A percentile compares a stretch with the other conserved stretches of the same genome.
phyloP scores from a whole-genome alignment of 495 filamentous ascomycete species.

The Pyrenula aspistea region DNA sequence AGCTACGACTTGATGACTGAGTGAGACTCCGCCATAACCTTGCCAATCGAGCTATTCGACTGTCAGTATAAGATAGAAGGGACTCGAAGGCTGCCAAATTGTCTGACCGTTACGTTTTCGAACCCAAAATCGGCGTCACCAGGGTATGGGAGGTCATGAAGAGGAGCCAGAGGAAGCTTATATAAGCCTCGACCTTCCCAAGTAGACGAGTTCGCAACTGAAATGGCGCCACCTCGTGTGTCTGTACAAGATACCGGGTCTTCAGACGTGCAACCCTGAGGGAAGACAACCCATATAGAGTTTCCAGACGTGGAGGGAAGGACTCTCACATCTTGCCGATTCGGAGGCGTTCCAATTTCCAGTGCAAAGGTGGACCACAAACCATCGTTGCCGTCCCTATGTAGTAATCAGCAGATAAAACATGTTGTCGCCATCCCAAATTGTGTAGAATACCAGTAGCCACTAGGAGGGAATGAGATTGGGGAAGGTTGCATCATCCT shows the following conservation, averaged over 20 bases:
- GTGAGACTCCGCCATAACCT: slow-evolving; percentile 3
- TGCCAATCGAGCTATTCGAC: slow-evolving; percentile 1
- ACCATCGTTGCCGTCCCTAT: slow-evolving; percentile 25
- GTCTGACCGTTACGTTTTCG: slow-evolving; percentile 16
- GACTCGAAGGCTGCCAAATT: too few species aligned
- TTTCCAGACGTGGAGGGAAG: slow-evolving; percentile 17
- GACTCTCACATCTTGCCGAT: slow-evolving; percentile 14
- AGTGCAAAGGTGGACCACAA: slow-evolving; percentile 26
- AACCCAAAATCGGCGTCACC: slow-evolving; percentile 18
- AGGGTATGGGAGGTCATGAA: slow-evolving; percentile 12
- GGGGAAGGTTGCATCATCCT: neutral
- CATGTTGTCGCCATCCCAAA: neutral
- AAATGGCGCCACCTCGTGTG: slow-evolving; percentile 20
- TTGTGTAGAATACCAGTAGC: neutral
- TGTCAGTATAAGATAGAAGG: neutral
- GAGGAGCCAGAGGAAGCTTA: slow-evolving; percentile 7
- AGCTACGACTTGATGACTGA: slow-evolving; percentile 12
- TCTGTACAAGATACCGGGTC: slow-evolving; percentile 14
- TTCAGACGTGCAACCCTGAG: slow-evolving; percentile 20
- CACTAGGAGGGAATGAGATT: neutral
- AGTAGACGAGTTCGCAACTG: slow-evolving; percentile 11
- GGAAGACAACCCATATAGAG: slow-evolving; percentile 18
- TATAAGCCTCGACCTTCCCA: slow-evolving; percentile 15
- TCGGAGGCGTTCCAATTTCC: slow-evolving; percentile 19
- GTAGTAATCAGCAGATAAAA: neutral